Percentiles rank a stretch among this genome's conserved stretches.
These are phyloP conservation scores for Picocystis sp. DNA, from an alignment of 163 green algal genomes.

Conservation along the genomic window DNA sequence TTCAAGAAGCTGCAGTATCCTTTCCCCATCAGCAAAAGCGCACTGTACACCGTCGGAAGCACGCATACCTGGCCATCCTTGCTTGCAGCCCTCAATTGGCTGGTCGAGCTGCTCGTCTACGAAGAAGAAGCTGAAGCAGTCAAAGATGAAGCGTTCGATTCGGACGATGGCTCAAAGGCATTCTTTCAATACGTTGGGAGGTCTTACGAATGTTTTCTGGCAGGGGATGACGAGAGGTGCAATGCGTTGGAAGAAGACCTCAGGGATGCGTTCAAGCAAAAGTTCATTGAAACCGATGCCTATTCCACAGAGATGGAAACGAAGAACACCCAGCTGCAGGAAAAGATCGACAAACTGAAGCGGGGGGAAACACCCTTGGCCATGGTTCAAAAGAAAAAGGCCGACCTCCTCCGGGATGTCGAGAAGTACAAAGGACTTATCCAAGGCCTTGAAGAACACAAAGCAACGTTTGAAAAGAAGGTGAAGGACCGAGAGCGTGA, in stretches of 20 bases:
- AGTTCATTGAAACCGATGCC: constrained; percentile 13
- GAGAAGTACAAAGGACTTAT: constrained; percentile 60
- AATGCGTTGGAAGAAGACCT: constrained; percentile 44
- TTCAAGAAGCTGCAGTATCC: constrained; percentile 86
- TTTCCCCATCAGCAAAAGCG: constrained; percentile 75
- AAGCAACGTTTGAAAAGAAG: constrained; percentile 39
- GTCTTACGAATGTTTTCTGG: constrained; percentile 61
- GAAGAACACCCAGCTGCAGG: constrained; percentile 1
- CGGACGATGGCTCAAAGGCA: constrained; percentile 13
- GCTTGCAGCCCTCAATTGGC: constrained; percentile 70
- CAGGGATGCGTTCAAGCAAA: constrained; percentile 20
- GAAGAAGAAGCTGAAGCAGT: constrained; percentile 33
- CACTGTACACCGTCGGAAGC: constrained; percentile 68
- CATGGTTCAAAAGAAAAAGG: constrained; percentile 23
- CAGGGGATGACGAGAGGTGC: constrained; percentile 43
- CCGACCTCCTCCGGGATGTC: constrained; percentile 37
- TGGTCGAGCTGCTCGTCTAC: constrained; percentile 81
- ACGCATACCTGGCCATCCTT: constrained; percentile 76
- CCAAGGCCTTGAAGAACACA: constrained; percentile 40
- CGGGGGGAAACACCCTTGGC: constrained; percentile 33
- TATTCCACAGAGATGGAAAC: constrained; percentile 17
- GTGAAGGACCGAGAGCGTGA: constrained; percentile 49
- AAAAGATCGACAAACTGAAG: constrained; percentile 15
- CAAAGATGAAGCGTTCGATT: constrained; percentile 7
- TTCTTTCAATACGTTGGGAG: constrained; percentile 67